Evolutionary conservation across 176 grass and related monocot species (phyloP).

Genomic region (Hordeum marinum): DNA sequence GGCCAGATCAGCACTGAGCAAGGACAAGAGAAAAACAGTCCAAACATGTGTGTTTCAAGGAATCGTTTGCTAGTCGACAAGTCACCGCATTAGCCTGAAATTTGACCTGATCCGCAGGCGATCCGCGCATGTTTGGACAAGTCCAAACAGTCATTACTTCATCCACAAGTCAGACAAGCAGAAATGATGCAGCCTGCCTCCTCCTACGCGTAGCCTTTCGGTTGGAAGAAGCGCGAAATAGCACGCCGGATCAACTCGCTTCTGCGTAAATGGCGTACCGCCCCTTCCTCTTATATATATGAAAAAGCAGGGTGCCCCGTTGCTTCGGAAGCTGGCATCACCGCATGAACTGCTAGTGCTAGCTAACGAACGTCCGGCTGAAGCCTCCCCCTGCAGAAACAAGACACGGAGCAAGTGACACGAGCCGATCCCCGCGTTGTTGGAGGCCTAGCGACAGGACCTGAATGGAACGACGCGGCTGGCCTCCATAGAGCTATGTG

Average conservation of each 20-base stretch:
- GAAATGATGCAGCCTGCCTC: neutral
- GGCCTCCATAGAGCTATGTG: slow-evolving; percentile 13
- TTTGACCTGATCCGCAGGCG: no score
- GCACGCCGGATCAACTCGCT: neutral
- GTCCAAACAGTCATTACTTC: no score
- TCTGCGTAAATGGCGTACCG: neutral
- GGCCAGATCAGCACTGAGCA: neutral
- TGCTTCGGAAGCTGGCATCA: slow-evolving; percentile 25
- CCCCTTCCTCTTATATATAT: neutral
- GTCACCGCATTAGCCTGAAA: no score
- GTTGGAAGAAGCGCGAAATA: slow-evolving; percentile 1
- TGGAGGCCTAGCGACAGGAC: neutral
- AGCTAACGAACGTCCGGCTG: slow-evolving; percentile 30
- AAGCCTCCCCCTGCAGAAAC: slow-evolving; percentile 21
- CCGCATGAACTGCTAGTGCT: slow-evolving; percentile 24
- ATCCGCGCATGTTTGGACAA: no score
- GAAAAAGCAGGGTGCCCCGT: neutral
- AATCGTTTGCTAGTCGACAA: neutral
- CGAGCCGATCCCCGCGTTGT: neutral
- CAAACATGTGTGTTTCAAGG: no score
- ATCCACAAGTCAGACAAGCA: neutral
- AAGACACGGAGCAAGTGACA: slow-evolving; percentile 12
- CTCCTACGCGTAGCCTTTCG: neutral
- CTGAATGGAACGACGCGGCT: neutral
- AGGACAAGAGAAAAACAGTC: neutral